Percentiles rank a stretch among this genome's conserved stretches.
Evolutionary conservation across 2,329 filamentous ascomycete genomes (phyloP).

Genomic region (Epichloe sp.): DNA sequence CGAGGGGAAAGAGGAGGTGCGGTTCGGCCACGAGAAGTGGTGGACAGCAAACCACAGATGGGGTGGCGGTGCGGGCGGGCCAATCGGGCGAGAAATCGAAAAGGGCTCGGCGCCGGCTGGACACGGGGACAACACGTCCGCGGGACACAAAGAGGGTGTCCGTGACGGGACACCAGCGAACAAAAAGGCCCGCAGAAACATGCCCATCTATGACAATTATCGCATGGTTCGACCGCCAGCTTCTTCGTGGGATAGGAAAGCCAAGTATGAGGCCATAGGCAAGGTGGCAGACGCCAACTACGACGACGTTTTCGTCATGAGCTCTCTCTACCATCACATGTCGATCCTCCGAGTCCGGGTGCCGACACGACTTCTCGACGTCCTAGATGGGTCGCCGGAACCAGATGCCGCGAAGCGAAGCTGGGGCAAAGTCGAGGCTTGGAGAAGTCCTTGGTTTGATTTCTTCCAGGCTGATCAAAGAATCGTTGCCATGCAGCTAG

Average conservation of each 20-base stretch:
- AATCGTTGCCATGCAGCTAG: slow-evolving; percentile 39
- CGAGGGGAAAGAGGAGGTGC: slow-evolving; percentile 38
- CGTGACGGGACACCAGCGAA: slow-evolving; percentile 12
- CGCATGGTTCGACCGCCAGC: slow-evolving; percentile 46
- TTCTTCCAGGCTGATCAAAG: slow-evolving; percentile 41
- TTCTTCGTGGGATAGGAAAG: slow-evolving; percentile 47
- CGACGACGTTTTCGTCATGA: slow-evolving; percentile 51
- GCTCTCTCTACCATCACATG: slow-evolving; percentile 48
- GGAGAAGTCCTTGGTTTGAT: slow-evolving; percentile 49
- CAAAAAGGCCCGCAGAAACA: slow-evolving; percentile 42
- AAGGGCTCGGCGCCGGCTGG: slow-evolving; percentile 29
- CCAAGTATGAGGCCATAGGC: slow-evolving; percentile 44
- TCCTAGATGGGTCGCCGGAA: slow-evolving; percentile 34
- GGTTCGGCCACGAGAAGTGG: slow-evolving; percentile 46
- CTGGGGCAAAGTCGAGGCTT: slow-evolving; percentile 41
- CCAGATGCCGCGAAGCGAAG: slow-evolving; percentile 22
- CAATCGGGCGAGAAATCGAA: slow-evolving; percentile 48
- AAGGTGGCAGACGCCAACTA: slow-evolving; percentile 31
- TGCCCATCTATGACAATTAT: slow-evolving; percentile 50
- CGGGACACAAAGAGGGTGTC: slow-evolving; percentile 13
- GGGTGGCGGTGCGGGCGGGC: slow-evolving; percentile 49
- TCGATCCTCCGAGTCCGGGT: slow-evolving; percentile 46
- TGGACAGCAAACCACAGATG: slow-evolving; percentile 48
- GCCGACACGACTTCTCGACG: slow-evolving; percentile 36
- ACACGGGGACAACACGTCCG: slow-evolving; percentile 31